These are phyloP conservation scores for Trichoderma erinaceum DNA, from an alignment of 495 filamentous ascomycete species.

Conservation along the genomic window DNA sequence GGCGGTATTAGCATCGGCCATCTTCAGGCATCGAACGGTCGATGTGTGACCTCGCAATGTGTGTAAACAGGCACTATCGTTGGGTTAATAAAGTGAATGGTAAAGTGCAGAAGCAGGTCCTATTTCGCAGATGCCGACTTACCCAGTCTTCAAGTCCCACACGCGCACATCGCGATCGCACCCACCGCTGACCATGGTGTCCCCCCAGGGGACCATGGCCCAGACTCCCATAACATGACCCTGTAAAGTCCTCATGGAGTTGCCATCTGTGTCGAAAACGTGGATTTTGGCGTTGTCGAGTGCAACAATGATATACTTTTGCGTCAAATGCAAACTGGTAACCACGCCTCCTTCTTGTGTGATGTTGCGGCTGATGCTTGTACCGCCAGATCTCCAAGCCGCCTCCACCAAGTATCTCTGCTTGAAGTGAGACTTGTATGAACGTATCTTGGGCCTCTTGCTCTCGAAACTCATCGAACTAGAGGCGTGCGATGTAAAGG, in stretches of 20 bases:
- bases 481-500: constrained; percentile 26
- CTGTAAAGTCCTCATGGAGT: constrained; percentile 78
- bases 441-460: constrained; percentile 43
- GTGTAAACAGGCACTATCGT: constrained; percentile 58
- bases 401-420: constrained; percentile 95
- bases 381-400: constrained; percentile 87
- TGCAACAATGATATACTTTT: constrained; percentile 94
- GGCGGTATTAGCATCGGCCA: constrained; percentile 87
- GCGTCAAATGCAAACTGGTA: constrained; percentile 87
- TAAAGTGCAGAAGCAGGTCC: neutral
- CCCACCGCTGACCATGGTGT: constrained; percentile 90
- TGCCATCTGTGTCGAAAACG: constrained; percentile 88
- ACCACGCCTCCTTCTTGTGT: constrained; percentile 95
- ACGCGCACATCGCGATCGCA: constrained; percentile 96
- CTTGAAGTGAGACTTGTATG: constrained; percentile 95
- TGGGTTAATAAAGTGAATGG: neutral
- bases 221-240: constrained; percentile 99
- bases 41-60: constrained; percentile 90
- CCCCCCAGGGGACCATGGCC: constrained; percentile 98
- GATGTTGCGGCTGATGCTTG: constrained; percentile 71
- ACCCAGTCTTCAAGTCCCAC: constrained; percentile 96
- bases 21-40: constrained; percentile 94
- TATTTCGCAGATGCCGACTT: constrained; percentile 30
- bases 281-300: constrained; percentile 98
- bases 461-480: constrained; percentile 37